Evolutionary conservation across 768 basidiomycete species (phyloP), one percentile per base, ranked within the genome.

Genomic region (Podaxis pistillaris): DNA sequence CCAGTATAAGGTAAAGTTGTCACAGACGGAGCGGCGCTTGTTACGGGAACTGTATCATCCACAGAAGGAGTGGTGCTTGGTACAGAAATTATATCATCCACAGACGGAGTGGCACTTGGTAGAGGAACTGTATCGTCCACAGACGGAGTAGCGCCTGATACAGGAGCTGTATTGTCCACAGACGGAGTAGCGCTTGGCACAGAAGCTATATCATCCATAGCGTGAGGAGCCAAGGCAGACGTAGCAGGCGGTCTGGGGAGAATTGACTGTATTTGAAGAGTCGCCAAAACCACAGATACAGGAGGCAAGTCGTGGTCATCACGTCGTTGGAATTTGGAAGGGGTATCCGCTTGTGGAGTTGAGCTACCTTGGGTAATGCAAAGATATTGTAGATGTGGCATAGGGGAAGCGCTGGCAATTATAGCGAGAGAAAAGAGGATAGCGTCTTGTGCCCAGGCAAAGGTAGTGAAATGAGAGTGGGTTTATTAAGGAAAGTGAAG

Each of bases 401-500:
- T 57, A 17, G 63, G 61, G n/a, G 66, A 65, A 17, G 56, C 52
- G n/a, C 63, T 60, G 57, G 67, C n/a, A n/a, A 41, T 17, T n/a
- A n/a, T 46, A 30, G 37, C 54, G 22, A 56, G 26, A 19, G 36
- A 36, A 24, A 62, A 4, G 17, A 62, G 33, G 19, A 56, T 38
- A 11, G 17, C 33, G 15, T 37, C 24, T 28, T 49, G 17, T 2
- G 24, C 61, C 49, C 40, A 19, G 11, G 33, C n/a, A 47, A 49
- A 17, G 46, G 33, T 33, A 36, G 52, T 30, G 53, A 22, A 36
- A 38, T 8, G 33, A 33, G 8, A 33, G 33, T 33, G 33, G 33
- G 33, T 38, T 6, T 46, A 8, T 47, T 37, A 62, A 62, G 9
- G 60, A 62, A 19, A 38, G 55, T 62, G 61, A n/a, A 30, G 54